Evolutionary conservation across 164 flowering plant genomes (phyloP).

Genomic region (Umbellularia californica): DNA sequence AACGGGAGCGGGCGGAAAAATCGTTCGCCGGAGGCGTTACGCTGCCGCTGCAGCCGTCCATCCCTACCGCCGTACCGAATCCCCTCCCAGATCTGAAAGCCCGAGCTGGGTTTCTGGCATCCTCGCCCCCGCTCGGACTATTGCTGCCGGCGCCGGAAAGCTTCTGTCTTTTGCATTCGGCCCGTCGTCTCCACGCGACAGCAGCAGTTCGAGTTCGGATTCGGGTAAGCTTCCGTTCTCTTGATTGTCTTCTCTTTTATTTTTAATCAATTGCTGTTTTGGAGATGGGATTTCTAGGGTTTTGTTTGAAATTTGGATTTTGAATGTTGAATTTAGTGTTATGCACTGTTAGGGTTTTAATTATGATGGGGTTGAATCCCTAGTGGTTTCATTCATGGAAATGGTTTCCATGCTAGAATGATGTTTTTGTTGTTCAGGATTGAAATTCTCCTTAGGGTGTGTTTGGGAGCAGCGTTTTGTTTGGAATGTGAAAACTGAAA

Average conservation of each 20-base stretch:
- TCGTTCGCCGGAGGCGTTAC: constrained; percentile 33
- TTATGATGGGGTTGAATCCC: too few species aligned
- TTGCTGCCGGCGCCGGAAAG: constrained; percentile 50
- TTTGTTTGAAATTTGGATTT: not conserved
- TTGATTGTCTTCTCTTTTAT: not conserved
- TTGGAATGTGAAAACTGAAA: too few species aligned
- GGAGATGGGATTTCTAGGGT: not conserved
- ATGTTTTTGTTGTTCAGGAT: too few species aligned
- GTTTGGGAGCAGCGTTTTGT: too few species aligned
- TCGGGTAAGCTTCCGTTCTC: constrained; percentile 8
- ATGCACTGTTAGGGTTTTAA: not conserved
- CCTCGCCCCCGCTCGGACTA: constrained; percentile 28
- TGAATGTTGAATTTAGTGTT: not conserved
- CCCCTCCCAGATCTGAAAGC: constrained; percentile 11
- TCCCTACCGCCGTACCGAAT: constrained; percentile 44
- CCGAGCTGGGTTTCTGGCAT: constrained; percentile 43
- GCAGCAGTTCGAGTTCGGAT: constrained; percentile 21
- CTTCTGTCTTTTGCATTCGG: constrained; percentile 40
- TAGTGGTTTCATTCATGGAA: not conserved
- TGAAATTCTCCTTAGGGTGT: too few species aligned
- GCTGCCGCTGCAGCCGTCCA: constrained; percentile 10
- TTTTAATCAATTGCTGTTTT: not conserved
- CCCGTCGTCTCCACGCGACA: not conserved
- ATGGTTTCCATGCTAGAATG: not conserved
- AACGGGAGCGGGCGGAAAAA: constrained; percentile 50